phyloP scores from a whole-genome alignment of 257 asterid species.

The Plantago major region DNA sequence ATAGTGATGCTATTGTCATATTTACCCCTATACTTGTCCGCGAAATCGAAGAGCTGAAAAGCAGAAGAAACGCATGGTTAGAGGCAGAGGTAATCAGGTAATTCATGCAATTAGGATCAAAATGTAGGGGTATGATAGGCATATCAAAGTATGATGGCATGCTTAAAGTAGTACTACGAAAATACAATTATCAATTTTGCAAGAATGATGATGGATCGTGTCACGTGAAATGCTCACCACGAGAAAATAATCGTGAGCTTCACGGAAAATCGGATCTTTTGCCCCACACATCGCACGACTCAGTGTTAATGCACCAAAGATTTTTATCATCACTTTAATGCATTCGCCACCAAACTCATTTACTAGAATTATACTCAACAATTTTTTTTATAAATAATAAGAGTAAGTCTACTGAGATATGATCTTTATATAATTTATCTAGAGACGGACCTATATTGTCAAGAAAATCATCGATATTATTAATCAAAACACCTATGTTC shows the following conservation, averaged over 20 bases:
- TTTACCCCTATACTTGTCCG: constrained; percentile 95
- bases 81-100: neutral
- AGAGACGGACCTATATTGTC: too few relatives aligned
- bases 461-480: too few relatives aligned
- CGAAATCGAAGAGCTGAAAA: constrained; percentile 83
- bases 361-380: too few relatives aligned
- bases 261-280: constrained; percentile 23
- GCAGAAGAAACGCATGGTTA: neutral
- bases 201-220: constrained; percentile 25
- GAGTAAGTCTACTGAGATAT: too few relatives aligned
- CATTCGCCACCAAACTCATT: neutral
- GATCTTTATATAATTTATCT: too few relatives aligned
- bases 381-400: too few relatives aligned
- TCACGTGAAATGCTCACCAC: constrained; percentile 38
- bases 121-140: constrained; percentile 19
- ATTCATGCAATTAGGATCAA: neutral
- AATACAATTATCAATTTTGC: neutral
- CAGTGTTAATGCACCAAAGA: neutral
- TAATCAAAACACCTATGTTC: too few relatives aligned
- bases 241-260: constrained; percentile 38
- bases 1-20: constrained; percentile 82
- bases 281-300: constrained; percentile 28
- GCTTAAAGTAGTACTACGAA: too few relatives aligned
- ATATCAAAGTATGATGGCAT: neutral
- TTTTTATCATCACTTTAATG: neutral